Conservation (phyloP, 1,139 yeast species). For the Sugiyamaella pinicola region DNA sequence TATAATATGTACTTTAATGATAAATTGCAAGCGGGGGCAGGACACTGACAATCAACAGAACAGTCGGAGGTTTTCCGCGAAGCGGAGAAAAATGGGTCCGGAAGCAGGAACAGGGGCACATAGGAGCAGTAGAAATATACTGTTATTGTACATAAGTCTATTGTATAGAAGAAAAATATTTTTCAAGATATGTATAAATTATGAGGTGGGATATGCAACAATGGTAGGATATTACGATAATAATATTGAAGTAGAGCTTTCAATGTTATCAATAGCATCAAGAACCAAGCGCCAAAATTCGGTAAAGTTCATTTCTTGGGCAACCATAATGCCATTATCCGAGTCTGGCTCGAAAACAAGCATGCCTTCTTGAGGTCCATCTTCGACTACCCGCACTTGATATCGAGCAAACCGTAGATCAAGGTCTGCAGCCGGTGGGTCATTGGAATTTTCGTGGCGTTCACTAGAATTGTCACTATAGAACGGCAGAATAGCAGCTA, state of each 20-base stretch:
- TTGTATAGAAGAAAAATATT: no score
- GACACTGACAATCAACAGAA: no score
- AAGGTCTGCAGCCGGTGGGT: conserved; percentile 31
- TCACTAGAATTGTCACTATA: conserved; percentile 36
- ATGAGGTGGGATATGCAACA: not conserved
- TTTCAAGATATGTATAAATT: not conserved
- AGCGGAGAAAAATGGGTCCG: no score
- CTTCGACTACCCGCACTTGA: conserved; percentile 44
- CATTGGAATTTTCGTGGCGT: conserved; percentile 28
- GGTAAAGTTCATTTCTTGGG: conserved; percentile 48
- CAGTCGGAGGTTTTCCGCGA: no score
- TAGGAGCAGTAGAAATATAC: no score
- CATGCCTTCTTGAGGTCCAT: conserved; percentile 40
- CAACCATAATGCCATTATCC: conserved; percentile 50
- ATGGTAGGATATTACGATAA: conserved; percentile 1
- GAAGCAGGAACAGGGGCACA: no score
- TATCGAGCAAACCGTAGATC: conserved; percentile 43
- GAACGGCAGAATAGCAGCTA: conserved; percentile 58
- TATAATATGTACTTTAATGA: no score
- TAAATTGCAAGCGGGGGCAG: no score
- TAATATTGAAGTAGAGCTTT: conserved; percentile 18
- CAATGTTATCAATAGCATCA: conserved; percentile 45
- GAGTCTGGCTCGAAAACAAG: conserved; percentile 38
- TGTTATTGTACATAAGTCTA: no score
- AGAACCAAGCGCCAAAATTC: conserved; percentile 58